Evolutionary conservation across 805 yeast genomes (phyloP).

Genomic region (Candida silvatica): DNA sequence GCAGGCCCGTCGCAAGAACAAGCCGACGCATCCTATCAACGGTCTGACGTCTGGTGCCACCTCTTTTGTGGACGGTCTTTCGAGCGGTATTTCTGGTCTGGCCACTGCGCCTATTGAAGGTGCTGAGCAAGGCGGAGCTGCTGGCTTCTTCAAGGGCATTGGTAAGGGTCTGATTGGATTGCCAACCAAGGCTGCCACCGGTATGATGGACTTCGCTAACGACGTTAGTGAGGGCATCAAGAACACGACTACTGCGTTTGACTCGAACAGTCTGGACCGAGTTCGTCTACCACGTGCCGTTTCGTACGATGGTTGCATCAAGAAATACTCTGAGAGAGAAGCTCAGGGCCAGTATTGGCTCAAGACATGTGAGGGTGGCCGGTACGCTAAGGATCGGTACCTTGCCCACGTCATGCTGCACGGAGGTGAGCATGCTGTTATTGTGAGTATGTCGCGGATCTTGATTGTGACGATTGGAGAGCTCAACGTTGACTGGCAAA

Average conservation of each 20-base stretch:
- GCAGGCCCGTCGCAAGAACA: slow-evolving; percentile 64
- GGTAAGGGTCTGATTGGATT: slow-evolving; percentile 94
- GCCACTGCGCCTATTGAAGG: slow-evolving; percentile 91
- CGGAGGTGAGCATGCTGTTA: slow-evolving; percentile 68
- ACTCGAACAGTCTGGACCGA: slow-evolving; percentile 65
- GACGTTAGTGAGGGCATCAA: slow-evolving; percentile 91
- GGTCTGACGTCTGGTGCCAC: slow-evolving; percentile 83
- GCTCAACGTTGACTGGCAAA: slow-evolving; percentile 63
- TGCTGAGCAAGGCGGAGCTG: slow-evolving; percentile 79
- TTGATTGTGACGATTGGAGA: slow-evolving; percentile 56
- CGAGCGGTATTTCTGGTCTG: slow-evolving; percentile 84
- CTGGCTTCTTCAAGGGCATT: slow-evolving; percentile 87
- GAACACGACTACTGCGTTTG: slow-evolving; percentile 86
- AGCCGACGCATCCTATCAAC: slow-evolving; percentile 76
- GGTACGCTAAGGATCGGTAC: slow-evolving; percentile 61
- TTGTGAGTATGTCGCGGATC: slow-evolving; percentile 67
- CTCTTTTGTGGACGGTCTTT: slow-evolving; percentile 76
- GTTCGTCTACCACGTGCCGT: slow-evolving; percentile 79
- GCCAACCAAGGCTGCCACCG: slow-evolving; percentile 96
- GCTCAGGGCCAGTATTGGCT: slow-evolving; percentile 95
- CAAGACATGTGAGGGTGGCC: slow-evolving; percentile 76
- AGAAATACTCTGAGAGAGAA: slow-evolving; percentile 69
- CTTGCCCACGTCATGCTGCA: slow-evolving; percentile 80
- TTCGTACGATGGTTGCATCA: slow-evolving; percentile 60
- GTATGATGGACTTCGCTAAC: slow-evolving; percentile 85